phyloP scores from a whole-genome alignment of 164 flowering plant genomes.

The Vitis rupestris region DNA sequence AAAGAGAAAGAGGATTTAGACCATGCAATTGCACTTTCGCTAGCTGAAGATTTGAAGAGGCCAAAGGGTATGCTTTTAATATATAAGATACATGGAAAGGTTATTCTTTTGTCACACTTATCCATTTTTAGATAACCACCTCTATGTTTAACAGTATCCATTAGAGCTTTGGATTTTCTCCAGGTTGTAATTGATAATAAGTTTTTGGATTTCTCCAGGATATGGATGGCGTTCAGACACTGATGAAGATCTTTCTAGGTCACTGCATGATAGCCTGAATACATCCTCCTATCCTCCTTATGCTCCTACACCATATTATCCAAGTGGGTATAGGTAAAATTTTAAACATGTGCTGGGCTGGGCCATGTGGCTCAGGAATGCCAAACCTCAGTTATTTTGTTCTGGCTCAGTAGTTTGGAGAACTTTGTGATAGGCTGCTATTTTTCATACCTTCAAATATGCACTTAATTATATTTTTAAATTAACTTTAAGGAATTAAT shows the following conservation, averaged over 20 bases:
- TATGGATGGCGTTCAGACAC: constrained; percentile 34
- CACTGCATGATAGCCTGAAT: constrained; percentile 40
- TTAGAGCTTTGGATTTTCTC: not conserved
- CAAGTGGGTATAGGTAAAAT: constrained; percentile 46
- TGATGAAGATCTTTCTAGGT: constrained; percentile 50
- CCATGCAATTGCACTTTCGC: constrained; percentile 62
- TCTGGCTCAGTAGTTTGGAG: too few species aligned
- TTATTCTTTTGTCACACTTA: too few species aligned
- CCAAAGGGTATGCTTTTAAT: constrained; percentile 46
- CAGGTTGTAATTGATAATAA: not conserved
- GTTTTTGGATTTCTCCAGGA: constrained; percentile 38
- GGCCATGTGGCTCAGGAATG: too few species aligned
- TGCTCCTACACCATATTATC: constrained; percentile 38
- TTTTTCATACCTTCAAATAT: too few species aligned
- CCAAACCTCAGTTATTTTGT: too few species aligned
- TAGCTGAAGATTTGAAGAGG: constrained; percentile 58
- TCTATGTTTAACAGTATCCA: not conserved
- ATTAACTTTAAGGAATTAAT: too few species aligned
- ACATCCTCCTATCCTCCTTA: constrained; percentile 49
- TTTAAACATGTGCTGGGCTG: too few species aligned
- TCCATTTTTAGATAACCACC: too few species aligned
- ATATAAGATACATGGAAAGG: not conserved
- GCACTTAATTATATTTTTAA: too few species aligned
- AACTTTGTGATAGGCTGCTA: too few species aligned
- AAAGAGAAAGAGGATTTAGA: constrained; percentile 63